Base-by-base conservation (phyloP, 139 green algal species). In the Chlamydomonas sp. region DNA sequence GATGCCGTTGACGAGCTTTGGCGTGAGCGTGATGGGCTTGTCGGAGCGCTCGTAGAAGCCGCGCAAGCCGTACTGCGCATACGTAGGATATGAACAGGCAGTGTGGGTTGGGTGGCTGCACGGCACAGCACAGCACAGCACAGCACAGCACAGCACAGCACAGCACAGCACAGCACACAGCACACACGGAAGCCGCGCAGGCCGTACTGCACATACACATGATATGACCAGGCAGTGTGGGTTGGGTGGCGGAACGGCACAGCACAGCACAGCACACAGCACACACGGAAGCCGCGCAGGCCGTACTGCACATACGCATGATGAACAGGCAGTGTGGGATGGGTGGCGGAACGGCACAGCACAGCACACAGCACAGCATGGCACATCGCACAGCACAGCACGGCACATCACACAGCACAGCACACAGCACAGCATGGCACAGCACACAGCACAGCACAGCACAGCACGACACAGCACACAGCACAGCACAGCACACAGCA, bases 261-360 rank as follows among this genome's bases (percentile, higher is more conserved):
- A 64, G 58, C 58, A 64, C 58, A 64, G 58, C 58, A 36, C 60
- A 67, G 60, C 60, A 67, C 60, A 67, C n/a, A n/a, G n/a, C n/a
- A n/a, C n/a, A n/a, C n/a, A n/a, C n/a, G 77, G 3, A 81, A 78
- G 71, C 91, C 84, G 68, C 96, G 92, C 76, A 98, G 98, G 43
- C 93, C 93, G 5, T 89, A 13, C 59, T 48, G 29, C 13, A 50
- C 13, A 50, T 13, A n/a, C n/a, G n/a, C n/a, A n/a, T n/a, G n/a
- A n/a, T n/a, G n/a, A n/a, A n/a, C n/a, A n/a, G n/a, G n/a, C n/a
- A n/a, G n/a, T n/a, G n/a, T n/a, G n/a, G n/a, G n/a, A n/a, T n/a
- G n/a, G n/a, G n/a, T n/a, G n/a, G n/a, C n/a, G n/a, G 43, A 13
- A 54, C 43, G 43, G 58, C 58, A 64, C 58, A 64, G 58, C 58